phyloP scores from a whole-genome alignment of 78 protist species.

The Pigoraptor vietnamica region DNA sequence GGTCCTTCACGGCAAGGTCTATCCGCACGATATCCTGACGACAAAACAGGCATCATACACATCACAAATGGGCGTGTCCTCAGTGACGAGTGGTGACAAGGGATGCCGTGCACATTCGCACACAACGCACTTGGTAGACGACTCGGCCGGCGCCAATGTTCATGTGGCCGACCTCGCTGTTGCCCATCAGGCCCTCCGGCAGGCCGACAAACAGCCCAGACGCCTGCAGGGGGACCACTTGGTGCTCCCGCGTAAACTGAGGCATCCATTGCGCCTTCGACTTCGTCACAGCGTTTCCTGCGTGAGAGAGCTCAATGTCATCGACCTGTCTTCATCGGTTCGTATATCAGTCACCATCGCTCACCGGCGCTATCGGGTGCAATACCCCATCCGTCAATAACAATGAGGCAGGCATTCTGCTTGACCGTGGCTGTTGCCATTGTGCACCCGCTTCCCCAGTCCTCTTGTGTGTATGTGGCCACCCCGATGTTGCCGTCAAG shows the following conservation, averaged over 20 bases:
- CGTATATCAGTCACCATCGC: too few relatives aligned
- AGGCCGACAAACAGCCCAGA: constrained; percentile 13
- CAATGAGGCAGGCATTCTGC: constrained; percentile 12
- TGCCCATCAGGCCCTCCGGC: constrained; percentile 34
- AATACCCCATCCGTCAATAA: constrained; percentile 35
- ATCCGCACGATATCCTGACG: constrained; percentile 28
- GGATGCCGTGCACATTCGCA: neutral
- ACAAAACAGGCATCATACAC: neutral
- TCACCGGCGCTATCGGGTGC: neutral
- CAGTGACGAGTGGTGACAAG: neutral
- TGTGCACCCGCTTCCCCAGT: too few relatives aligned
- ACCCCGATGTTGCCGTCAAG: too few relatives aligned
- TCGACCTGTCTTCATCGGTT: neutral
- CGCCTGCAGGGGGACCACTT: neutral
- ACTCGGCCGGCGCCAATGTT: constrained; percentile 31
- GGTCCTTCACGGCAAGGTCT: neutral
- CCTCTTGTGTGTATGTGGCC: too few relatives aligned
- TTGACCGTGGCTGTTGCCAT: too few relatives aligned
- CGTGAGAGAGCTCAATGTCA: neutral
- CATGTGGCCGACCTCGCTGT: constrained; percentile 37
- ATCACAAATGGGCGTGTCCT: neutral
- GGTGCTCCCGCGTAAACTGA: neutral
- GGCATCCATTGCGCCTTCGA: constrained; percentile 10
- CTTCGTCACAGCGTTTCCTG: neutral
- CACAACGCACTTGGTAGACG: neutral